These are phyloP conservation scores for Helminthosporium solani DNA, from an alignment of 2,329 filamentous ascomycete genomes.

Conservation along the genomic window DNA sequence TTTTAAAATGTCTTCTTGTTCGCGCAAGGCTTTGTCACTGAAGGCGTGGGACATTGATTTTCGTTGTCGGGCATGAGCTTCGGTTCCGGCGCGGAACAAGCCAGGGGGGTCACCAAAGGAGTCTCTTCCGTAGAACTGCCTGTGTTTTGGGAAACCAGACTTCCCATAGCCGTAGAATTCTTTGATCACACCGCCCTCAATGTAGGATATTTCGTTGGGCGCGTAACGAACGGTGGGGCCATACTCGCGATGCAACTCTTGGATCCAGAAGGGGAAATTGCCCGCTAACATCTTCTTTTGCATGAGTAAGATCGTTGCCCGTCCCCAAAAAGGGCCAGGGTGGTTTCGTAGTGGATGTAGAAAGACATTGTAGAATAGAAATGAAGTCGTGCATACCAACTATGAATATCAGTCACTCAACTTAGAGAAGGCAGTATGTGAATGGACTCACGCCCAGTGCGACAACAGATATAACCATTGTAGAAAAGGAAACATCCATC, in stretches of 20 bases:
- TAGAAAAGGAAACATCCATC: too few species aligned
- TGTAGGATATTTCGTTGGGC: neutral
- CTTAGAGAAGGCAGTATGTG: too few species aligned
- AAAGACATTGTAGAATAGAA: too few species aligned
- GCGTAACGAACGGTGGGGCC: neutral
- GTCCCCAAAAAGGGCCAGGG: slow-evolving; percentile 22
- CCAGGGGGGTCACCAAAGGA: neutral
- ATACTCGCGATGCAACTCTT: neutral
- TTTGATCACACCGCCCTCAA: neutral
- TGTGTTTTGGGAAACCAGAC: neutral
- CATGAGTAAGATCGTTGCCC: slow-evolving; percentile 33
- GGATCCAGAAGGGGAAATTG: neutral
- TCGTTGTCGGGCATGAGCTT: slow-evolving; percentile 7
- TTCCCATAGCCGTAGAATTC: neutral
- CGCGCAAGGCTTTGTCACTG: slow-evolving; percentile 44
- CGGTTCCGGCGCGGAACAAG: neutral
- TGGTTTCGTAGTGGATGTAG: too few species aligned
- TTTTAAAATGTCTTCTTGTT: slow-evolving; percentile 45
- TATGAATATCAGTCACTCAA: too few species aligned
- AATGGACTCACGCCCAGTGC: too few species aligned
- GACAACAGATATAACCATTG: too few species aligned
- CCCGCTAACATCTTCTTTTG: slow-evolving; percentile 39
- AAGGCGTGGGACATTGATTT: slow-evolving; percentile 46
- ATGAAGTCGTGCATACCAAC: too few species aligned
- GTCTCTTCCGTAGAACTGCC: neutral